Conservation (phyloP, 805 yeast species). For the Yamadazyma nakazawae region DNA sequence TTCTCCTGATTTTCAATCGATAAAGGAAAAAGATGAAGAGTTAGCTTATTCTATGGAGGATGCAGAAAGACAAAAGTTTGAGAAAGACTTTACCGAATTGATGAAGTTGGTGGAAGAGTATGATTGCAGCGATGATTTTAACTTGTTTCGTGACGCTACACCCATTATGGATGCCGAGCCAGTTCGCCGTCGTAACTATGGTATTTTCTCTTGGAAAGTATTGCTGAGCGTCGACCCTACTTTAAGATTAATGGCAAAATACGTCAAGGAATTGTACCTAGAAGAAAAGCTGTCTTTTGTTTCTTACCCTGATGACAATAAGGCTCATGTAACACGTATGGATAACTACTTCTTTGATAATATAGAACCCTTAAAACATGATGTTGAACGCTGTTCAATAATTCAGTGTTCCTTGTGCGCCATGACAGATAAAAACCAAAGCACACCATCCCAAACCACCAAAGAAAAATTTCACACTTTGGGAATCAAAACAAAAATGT, state of each 20-base stretch:
- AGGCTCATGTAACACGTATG: constrained; percentile 4
- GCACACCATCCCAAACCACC: background rate
- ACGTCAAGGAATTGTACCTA: background rate
- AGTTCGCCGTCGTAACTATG: constrained; percentile 4
- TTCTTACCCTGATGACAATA: constrained; percentile 2
- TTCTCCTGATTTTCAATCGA: background rate
- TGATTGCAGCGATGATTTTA: background rate
- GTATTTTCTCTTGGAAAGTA: constrained; percentile 10
- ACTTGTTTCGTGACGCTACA: background rate
- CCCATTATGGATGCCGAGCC: constrained; percentile 5
- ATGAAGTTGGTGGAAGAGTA: constrained; percentile 4
- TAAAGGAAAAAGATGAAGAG: background rate
- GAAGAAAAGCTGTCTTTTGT: constrained; percentile 5
- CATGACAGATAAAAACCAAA: background rate
- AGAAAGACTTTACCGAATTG: constrained; percentile 6
- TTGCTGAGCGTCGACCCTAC: constrained; percentile 6
- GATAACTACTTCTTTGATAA: constrained; percentile 4
- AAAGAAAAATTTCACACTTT: background rate
- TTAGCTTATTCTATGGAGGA: constrained; percentile 4
- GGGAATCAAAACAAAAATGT: background rate
- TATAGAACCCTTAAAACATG: constrained; percentile 8
- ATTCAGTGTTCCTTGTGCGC: background rate
- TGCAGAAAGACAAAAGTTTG: background rate
- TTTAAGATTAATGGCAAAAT: background rate
- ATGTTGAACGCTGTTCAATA: background rate